Base-by-base conservation (phyloP, 768 basidiomycete genomes). In the Lactarius sanguifluus region DNA sequence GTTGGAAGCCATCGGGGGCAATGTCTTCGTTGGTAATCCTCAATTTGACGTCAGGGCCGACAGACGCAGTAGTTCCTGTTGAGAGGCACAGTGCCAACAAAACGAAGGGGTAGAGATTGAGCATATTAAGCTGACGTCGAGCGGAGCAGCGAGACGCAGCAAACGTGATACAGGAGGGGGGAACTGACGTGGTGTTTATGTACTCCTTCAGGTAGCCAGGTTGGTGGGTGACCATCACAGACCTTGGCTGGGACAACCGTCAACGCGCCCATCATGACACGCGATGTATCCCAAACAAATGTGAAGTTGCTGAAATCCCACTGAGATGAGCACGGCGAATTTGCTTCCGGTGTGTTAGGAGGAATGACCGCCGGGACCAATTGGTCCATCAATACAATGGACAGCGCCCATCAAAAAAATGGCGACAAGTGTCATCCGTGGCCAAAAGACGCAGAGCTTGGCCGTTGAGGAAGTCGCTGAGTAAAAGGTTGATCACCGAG, bases 1-100 rank as follows among this genome's bases (percentile, higher is more conserved):
- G 55, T 16, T 32, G 18, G 50, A 57, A 64, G 4, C 62, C 62
- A 57, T 64, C 62, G 23, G 62, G 62, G 32, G 55, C 55, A 25
- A 64, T 64, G 23, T 57, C 55, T 28, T 56, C 41, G 25, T 64
- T 64, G 34, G 56, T 34, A 10, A 64, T 64, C 9, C 15, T 36
- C 25, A 64, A 20, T 18, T 45, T 15, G 34, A 55, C 28, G 15
- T 57, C 32, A 32, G 62, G 62, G 20, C 62, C 62, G 15, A 64
- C 28, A 30, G 36, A 54, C 10, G 62, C 62, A 18, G 10, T 40
- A 20, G 55, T 25, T 25, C 55, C 41, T 20, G n/a, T 34, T 30
- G 38, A 56, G 18, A 64, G 43, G 20, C 13, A 64, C 4, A 52
- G 23, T 8, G 36, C 30, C 8, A 64, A 13, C 1, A 43, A 8